Evolutionary conservation across 2,329 filamentous ascomycete genomes (phyloP).

Genomic region (Phaeosphaeriaceae sp.): DNA sequence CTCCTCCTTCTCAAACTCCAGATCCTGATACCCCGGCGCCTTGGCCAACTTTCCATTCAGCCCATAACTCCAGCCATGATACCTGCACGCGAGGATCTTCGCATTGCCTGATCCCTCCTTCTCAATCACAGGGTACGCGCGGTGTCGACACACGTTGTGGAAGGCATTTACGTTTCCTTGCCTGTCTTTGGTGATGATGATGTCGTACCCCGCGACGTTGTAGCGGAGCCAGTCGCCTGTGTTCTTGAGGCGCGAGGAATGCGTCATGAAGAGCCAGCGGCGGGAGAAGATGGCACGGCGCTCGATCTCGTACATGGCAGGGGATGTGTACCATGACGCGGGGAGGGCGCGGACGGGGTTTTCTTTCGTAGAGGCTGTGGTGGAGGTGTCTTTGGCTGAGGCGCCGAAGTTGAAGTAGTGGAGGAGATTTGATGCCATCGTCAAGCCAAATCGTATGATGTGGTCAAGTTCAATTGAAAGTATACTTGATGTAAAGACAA

Average conservation of each 20-base stretch:
- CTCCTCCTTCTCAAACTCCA: slow-evolving; percentile 32
- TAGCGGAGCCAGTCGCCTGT: slow-evolving; percentile 30
- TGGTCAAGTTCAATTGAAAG: neutral
- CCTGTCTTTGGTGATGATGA: slow-evolving; percentile 28
- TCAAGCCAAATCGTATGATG: neutral
- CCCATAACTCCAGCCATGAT: slow-evolving; percentile 55
- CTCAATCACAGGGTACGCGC: slow-evolving; percentile 46
- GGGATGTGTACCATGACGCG: slow-evolving; percentile 54
- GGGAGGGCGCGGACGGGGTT: slow-evolving; percentile 46
- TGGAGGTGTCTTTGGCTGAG: slow-evolving; percentile 2
- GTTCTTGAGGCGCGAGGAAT: slow-evolving; percentile 31
- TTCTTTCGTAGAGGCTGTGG: slow-evolving; percentile 1
- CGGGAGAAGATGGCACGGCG: slow-evolving; percentile 54
- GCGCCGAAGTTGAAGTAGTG: slow-evolving; percentile 26
- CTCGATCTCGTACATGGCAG: slow-evolving; percentile 56
- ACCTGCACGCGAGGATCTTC: slow-evolving; percentile 49
- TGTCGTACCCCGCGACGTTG: slow-evolving; percentile 29
- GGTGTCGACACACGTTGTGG: slow-evolving; percentile 54
- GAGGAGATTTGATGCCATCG: slow-evolving; percentile 10
- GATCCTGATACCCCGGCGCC: slow-evolving; percentile 48
- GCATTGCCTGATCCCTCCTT: slow-evolving; percentile 39
- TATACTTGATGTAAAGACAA: neutral
- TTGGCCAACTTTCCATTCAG: slow-evolving; percentile 52
- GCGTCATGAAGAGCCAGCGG: slow-evolving; percentile 48
- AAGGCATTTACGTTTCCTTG: slow-evolving; percentile 38